These are phyloP conservation scores for Pseudomicrostroma phylloplanum DNA, from an alignment of 1,284 basidiomycete genomes.

Conservation along the genomic window DNA sequence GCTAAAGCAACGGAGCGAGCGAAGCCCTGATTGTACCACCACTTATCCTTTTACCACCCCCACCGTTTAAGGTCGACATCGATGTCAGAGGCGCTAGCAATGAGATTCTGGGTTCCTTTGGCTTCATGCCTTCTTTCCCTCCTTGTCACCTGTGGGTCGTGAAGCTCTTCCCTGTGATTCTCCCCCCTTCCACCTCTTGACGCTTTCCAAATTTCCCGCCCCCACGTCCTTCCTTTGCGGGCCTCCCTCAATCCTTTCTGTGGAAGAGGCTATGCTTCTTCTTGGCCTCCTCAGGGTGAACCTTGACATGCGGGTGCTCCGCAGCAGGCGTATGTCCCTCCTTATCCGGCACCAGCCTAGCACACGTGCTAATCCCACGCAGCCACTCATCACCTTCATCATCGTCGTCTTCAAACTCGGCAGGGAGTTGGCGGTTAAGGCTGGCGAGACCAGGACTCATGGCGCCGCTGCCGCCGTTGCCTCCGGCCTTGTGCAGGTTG, in stretches of 20 bases:
- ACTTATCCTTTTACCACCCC: too few relatives aligned
- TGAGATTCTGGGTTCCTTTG: too few relatives aligned
- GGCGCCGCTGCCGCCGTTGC: background rate
- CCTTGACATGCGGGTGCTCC: slow-evolving; percentile 45
- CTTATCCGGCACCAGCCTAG: slow-evolving; percentile 22
- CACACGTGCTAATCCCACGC: slow-evolving; percentile 48
- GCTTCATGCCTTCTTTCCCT: too few relatives aligned
- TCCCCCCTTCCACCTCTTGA: too few relatives aligned
- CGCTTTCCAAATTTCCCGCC: too few relatives aligned
- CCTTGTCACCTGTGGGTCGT: too few relatives aligned
- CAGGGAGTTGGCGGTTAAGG: slow-evolving; percentile 9
- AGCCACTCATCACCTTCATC: slow-evolving; percentile 52
- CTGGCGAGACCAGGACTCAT: background rate
- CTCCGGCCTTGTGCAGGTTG: background rate
- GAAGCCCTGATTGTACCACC: too few relatives aligned
- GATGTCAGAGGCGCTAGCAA: too few relatives aligned
- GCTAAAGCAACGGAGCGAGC: too few relatives aligned
- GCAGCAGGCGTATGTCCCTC: slow-evolving; percentile 30
- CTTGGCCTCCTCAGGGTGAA: slow-evolving; percentile 37
- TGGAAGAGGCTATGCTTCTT: slow-evolving; percentile 41
- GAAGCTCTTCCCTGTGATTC: too few relatives aligned
- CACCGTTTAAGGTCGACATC: too few relatives aligned
- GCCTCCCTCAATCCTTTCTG: slow-evolving; percentile 26
- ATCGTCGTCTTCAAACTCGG: slow-evolving; percentile 50
- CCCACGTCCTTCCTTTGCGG: too few relatives aligned